Evolutionary conservation across 2,329 filamentous ascomycete genomes (phyloP).

Genomic region (Blastomyces gilchristii): DNA sequence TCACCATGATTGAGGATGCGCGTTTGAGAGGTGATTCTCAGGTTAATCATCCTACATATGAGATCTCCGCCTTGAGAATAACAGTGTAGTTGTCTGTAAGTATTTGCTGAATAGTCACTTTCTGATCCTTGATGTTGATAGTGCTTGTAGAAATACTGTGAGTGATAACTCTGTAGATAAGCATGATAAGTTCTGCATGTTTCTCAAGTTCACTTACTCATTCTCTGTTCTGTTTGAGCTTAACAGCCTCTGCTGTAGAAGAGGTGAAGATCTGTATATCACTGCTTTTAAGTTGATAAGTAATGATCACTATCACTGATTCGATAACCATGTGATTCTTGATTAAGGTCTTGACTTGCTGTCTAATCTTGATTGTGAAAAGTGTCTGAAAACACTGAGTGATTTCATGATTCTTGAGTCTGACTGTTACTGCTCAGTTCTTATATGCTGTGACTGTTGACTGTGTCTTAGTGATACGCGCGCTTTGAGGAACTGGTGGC

Average conservation of each 20-base stretch:
- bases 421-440: constrained; percentile 7
- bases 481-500: not conserved
- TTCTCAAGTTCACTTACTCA: not conserved
- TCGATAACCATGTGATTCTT: not conserved
- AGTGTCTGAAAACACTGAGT: not conserved
- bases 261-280: not conserved
- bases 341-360: not conserved
- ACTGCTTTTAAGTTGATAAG: not conserved
- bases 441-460: constrained; percentile 6
- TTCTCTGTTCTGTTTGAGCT: not conserved
- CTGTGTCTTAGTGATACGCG: constrained; percentile 1
- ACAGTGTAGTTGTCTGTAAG: not conserved
- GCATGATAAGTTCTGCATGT: not conserved
- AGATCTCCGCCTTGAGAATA: constrained; percentile 1
- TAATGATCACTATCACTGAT: not conserved
- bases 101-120: constrained; percentile 1
- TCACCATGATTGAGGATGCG: constrained; percentile 2
- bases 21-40: constrained; percentile 1
- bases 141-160: not conserved
- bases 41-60: not conserved
- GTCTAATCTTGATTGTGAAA: not conserved
- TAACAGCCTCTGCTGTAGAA: not conserved
- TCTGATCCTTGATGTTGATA: constrained; percentile 3
- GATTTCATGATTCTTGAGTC: not conserved
- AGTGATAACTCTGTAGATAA: not conserved